Evolutionary conservation across 208 protist species (phyloP).

Genomic region (Leishmania amazonensis): DNA sequence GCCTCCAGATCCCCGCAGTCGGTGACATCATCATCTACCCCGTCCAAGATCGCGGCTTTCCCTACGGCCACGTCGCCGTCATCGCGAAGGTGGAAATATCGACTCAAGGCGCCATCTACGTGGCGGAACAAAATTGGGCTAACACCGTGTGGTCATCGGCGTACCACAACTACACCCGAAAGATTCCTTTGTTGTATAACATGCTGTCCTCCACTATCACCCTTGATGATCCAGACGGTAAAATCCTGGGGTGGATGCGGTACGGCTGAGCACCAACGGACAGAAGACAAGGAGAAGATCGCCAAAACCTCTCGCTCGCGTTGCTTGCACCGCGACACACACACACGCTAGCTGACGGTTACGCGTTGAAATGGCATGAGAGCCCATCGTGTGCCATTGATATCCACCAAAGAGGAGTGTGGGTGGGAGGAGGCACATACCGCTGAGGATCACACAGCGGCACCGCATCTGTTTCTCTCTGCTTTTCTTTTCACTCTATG

Average conservation of each 20-base stretch:
- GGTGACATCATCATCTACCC: constrained; percentile 77
- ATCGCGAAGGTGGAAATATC: constrained; percentile 48
- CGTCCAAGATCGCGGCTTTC: constrained; percentile 38
- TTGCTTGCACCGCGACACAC: neutral
- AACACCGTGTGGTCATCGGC: constrained; percentile 54
- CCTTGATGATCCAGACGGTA: constrained; percentile 21
- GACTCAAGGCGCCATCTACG: constrained; percentile 25
- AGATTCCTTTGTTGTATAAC: constrained; percentile 22
- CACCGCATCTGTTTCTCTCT: no score
- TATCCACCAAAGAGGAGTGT: no score
- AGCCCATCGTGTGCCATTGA: no score
- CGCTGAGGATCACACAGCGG: no score
- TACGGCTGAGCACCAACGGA: constrained; percentile 11
- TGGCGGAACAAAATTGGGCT: constrained; percentile 89
- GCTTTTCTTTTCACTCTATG: no score
- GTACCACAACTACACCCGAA: constrained; percentile 62
- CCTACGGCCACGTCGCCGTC: constrained; percentile 81
- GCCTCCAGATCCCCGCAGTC: constrained; percentile 23
- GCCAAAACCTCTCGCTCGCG: neutral
- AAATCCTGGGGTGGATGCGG: constrained; percentile 45
- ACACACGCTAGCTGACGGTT: neutral
- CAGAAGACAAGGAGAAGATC: neutral
- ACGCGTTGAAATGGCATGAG: neutral
- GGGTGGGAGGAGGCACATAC: no score
- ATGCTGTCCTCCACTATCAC: neutral